Evolutionary conservation across 148 eudicot species (phyloP), one percentile per base, ranked within the genome.

Genomic region (Linanthus parryae): DNA sequence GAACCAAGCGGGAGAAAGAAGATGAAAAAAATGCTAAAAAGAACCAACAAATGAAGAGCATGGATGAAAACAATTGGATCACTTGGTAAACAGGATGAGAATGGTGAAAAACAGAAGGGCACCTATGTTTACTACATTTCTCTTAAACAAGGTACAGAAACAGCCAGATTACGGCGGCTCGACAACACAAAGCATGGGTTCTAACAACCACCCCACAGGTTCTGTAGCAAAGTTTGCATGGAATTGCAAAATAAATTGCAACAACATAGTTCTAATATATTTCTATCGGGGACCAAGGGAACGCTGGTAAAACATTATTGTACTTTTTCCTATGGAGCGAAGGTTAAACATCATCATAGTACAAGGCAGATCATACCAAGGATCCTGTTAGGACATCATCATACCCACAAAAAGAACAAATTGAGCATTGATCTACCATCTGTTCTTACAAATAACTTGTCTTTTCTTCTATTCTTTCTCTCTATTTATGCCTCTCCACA

Each of bases 291-390:
- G 17, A 48, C 41, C 8, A 3, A 19, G 20, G 22, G 45, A 10
- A 7, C 48, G 26, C 2, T 2, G 51, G 33, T 9, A 68, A 25
- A 17, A 46, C 19, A 43, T 37, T 16, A 35, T 37, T 43, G 46
- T 52, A 30, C 54, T 58, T 61, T 63, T 75, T 57, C 78, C n/a
- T 77, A 68, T 74, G 74, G 75, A 64, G 68, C 64, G 73, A 54
- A 46, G 64, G 73, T 65, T n/a, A n/a, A 49, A 52, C 73, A 77
- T n/a, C n/a, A n/a, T n/a, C n/a, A n/a, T 64, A 29, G 55, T 81
- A 77, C 78, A 81, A 54, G 58, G 73, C 42, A 56, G 75, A 71
- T 65, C 71, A 54, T 34, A 58, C 70, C 56, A 26, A 36, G 13
- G 11, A 21, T 10, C 54, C 76, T 44, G 37, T 54, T 31, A 12